Percentiles rank a stretch among this genome's conserved stretches.
These are phyloP conservation scores for Beauveria sp. DNA, from an alignment of 2,329 filamentous ascomycete genomes.

Conservation along the genomic window DNA sequence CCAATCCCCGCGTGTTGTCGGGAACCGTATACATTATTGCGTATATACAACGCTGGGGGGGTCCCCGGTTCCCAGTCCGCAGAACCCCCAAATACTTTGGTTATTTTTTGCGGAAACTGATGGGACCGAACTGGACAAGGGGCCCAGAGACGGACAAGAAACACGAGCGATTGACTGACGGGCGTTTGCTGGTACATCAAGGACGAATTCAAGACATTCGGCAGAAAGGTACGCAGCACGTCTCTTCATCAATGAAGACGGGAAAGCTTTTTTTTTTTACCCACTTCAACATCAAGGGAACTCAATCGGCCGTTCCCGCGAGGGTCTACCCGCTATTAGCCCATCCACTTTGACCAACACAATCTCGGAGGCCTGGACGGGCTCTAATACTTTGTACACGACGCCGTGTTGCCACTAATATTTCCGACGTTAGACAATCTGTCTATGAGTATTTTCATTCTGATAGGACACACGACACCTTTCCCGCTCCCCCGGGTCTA, in stretches of 20 bases:
- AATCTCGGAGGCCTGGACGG: not conserved
- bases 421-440: not conserved
- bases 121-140: too few relatives aligned
- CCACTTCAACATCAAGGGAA: too few relatives aligned
- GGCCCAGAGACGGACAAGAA: too few relatives aligned
- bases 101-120: too few relatives aligned
- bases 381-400: not conserved
- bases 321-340: not conserved
- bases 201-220: too few relatives aligned
- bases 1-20: not conserved
- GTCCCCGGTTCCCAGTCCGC: too few relatives aligned
- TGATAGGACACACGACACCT: not conserved
- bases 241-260: not conserved
- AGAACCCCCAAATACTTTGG: too few relatives aligned
- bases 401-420: not conserved
- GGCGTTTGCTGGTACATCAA: too few relatives aligned
- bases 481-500: not conserved
- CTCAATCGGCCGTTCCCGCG: not conserved
- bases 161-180: too few relatives aligned
- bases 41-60: not conserved
- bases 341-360: conserved; percentile 6
- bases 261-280: too few relatives aligned
- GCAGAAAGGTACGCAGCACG: not conserved
- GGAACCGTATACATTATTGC: not conserved
- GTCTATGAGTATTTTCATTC: not conserved